Base-by-base conservation (phyloP, 2,329 filamentous ascomycete genomes). In the Arthrocladium fulminans region DNA sequence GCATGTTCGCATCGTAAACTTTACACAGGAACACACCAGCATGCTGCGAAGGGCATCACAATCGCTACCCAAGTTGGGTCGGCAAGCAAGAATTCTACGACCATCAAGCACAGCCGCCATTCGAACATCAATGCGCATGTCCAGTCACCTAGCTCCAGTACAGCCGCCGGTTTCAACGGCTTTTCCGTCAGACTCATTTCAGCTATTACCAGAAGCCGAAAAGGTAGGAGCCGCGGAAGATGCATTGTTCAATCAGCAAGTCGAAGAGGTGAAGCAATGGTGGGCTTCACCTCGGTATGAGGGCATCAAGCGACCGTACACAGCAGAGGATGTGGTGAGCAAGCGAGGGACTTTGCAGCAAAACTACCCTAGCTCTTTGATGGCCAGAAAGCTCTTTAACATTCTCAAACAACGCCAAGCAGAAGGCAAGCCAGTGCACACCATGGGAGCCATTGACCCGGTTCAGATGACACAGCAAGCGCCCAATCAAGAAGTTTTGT, bases 391-490 rank as follows among this genome's bases (percentile, higher is more conserved):
- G 70, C 77, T 98, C 3, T 98, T 95, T 70, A 84, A 94, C 64
- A 69, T 97, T 57, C 73, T 98, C 48, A 83, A 84, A 55, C 83
- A 94, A 68, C 77, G 86, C 55, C 78, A 80, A 39, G 78, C 83
- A 32, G 80, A 84, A 60, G 88, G 88, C 53, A 77, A 94, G 65
- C 92, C 92, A 17, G 86, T 97, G 52, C 90, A 97, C 67, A 97
- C 92, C 13, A 89, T 98, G 85, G 92, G 92, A 59, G 92, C 89
- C 51, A 94, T 98, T 68, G 92, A 98, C 63, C 92, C 92, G n/a
- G 82, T 97, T 9, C 92, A 98, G 71, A 97, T 98, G 92, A 95
- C 92, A 42, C 92, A 98, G 67, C 92, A 97, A 72, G 92, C 92
- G 13, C 80, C 86, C 4, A 86, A 97, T 69, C 92, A 97, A 65